Base-by-base conservation (phyloP, 768 basidiomycete genomes). In the Psilocybe sp. region DNA sequence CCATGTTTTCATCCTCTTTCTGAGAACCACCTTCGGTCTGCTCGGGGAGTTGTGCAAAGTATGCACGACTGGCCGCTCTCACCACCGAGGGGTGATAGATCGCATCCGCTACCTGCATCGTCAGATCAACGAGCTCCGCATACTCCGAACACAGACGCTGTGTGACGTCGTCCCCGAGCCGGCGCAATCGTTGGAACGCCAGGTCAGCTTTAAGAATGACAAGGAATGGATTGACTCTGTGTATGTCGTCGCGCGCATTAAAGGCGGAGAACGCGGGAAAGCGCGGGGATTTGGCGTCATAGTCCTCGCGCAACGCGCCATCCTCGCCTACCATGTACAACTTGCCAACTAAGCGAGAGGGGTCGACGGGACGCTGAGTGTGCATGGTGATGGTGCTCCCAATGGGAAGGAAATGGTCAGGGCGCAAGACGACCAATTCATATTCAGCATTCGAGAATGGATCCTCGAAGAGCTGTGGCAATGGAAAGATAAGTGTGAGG, bases 381-480 rank as follows among this genome's bases (percentile, higher is more conserved):
- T 15, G 46, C 18, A 45, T 44, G 10, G 43, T 32, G 36, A 51
- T 43, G 16, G 20, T 38, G 37, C 49, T 51, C 14, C 49, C 49
- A 4, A 38, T 43, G 38, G 44, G 49, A 23, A 51, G 40, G 15
- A 46, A 51, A 42, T 51, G 50, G 16, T 34, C 34, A 13, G 54
- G 50, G 5, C 49, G 16, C 18, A 50, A 14, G 7, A 54, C 9
- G 35, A 54, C 53, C 18, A 55, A 2, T 20, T 55, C 50, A 33
- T 53, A 57, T 34, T 32, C 31, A 6, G 45, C 55, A 44, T 53
- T 34, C 28, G 38, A 36, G 47, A 56, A 52, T 38, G 51, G 47
- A 5, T 47, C 32, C 18, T 14, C 14, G 2, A 38, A 16, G 15
- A 50, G 47, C 39, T 50, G 38, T 9, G 4, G 23, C 15, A 33